phyloP scores from a whole-genome alignment of 306 rosid genomes.

The Acacia confusa region DNA sequence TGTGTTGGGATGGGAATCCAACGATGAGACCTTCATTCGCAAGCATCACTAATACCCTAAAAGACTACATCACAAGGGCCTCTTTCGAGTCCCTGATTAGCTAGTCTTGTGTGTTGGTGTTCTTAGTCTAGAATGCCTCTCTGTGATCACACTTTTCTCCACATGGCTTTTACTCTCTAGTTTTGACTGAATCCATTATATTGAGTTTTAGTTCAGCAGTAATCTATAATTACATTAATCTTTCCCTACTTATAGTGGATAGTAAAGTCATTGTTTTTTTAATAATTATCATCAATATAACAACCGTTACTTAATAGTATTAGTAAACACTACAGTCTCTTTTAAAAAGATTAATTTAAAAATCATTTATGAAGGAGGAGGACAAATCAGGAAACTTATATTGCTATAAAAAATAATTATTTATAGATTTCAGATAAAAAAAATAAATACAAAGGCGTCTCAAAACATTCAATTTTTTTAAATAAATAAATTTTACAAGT shows the following conservation, averaged over 20 bases:
- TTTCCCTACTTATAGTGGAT: neutral
- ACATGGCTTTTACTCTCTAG: neutral
- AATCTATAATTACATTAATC: neutral
- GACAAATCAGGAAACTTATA: too few species aligned
- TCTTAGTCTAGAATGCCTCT: neutral
- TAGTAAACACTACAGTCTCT: too few species aligned
- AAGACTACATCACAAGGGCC: slow-evolving; percentile 25
- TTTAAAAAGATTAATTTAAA: too few species aligned
- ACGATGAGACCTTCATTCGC: slow-evolving; percentile 61
- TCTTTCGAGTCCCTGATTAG: neutral
- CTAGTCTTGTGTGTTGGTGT: neutral
- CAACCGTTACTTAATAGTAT: neutral
- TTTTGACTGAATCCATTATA: neutral
- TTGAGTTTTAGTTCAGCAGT: neutral
- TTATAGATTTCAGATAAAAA: too few species aligned
- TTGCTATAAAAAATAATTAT: too few species aligned
- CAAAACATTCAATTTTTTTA: too few species aligned
- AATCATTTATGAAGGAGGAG: too few species aligned
- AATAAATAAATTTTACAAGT: too few species aligned
- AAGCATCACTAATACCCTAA: slow-evolving; percentile 42
- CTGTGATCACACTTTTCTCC: neutral
- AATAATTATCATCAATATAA: neutral
- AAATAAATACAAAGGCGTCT: too few species aligned
- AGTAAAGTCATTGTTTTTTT: neutral
- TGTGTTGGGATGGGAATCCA: slow-evolving; percentile 59